These are phyloP conservation scores for Suillus lakei DNA, from an alignment of 768 basidiomycete genomes.

Conservation along the genomic window DNA sequence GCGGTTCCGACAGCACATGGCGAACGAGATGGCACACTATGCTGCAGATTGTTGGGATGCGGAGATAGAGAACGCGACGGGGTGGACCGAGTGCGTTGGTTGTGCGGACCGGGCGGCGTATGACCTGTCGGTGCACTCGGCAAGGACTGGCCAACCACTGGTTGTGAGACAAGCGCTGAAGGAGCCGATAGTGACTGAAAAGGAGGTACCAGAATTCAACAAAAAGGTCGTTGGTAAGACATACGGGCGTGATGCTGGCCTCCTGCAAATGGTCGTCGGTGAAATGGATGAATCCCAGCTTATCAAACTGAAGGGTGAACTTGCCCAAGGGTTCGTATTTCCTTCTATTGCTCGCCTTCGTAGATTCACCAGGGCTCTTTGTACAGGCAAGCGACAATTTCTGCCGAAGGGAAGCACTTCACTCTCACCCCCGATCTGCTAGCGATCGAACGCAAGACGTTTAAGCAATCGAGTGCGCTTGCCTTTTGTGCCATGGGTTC, in stretches of 20 bases:
- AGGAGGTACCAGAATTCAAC: constrained; percentile 78
- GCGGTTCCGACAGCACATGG: constrained; percentile 98
- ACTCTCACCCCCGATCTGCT: constrained; percentile 73
- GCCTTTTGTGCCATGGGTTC: constrained; percentile 2
- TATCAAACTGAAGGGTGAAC: constrained; percentile 66
- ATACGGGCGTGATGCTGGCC: constrained; percentile 81
- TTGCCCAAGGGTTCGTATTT: constrained; percentile 65
- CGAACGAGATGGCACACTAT: constrained; percentile 99
- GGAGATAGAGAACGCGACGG: constrained; percentile 84
- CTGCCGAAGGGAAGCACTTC: constrained; percentile 68
- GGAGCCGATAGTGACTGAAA: constrained; percentile 84
- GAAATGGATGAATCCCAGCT: constrained; percentile 71
- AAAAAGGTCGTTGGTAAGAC: constrained; percentile 90
- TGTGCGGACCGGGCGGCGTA: constrained; percentile 99
- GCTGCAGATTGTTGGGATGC: constrained; percentile 99
- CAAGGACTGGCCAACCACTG: constrained; percentile 81
- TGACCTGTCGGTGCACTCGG: constrained; percentile 89
- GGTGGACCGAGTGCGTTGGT: constrained; percentile 99
- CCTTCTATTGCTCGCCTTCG: not conserved
- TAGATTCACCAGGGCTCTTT: constrained; percentile 10
- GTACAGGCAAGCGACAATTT: constrained; percentile 58
- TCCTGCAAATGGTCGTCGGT: constrained; percentile 65
- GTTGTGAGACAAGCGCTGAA: constrained; percentile 87
- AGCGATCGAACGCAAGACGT: constrained; percentile 79
- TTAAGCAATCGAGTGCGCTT: constrained; percentile 82